These are phyloP conservation scores for Fusarium sp. DNA, from an alignment of 2,329 filamentous ascomycete species.

Conservation along the genomic window DNA sequence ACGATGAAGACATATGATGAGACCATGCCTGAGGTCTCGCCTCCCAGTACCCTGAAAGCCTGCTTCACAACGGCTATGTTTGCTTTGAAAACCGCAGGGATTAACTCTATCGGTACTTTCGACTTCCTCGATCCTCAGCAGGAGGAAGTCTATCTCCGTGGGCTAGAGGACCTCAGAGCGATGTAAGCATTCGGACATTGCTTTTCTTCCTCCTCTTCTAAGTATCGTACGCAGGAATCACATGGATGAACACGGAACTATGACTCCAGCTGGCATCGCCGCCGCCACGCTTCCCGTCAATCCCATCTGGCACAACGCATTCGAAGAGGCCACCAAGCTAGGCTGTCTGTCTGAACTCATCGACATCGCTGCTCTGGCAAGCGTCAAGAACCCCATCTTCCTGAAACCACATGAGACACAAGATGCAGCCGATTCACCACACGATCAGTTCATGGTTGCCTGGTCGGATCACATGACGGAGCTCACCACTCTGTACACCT, in stretches of 20 bases:
- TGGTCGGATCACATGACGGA: neutral
- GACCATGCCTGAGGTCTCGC: accelerated
- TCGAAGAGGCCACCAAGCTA: neutral
- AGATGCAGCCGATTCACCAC: neutral
- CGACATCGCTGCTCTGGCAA: neutral
- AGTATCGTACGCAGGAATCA: neutral
- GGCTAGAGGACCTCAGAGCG: neutral
- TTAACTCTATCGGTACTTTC: neutral
- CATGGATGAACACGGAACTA: neutral
- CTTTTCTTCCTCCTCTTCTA: neutral
- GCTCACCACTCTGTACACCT: neutral
- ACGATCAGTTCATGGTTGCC: neutral
- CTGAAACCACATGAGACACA: neutral
- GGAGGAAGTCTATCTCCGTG: neutral
- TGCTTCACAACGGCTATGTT: neutral
- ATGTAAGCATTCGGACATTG: neutral
- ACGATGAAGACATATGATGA: neutral
- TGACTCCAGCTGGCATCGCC: neutral
- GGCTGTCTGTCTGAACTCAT: neutral
- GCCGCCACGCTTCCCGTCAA: neutral
- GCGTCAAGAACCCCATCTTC: neutral
- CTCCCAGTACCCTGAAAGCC: neutral
- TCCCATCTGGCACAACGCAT: neutral
- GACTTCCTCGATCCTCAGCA: neutral
- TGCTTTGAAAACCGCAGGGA: neutral